Evolutionary conservation across 1,284 basidiomycete species (phyloP), one percentile per base, ranked within the genome.

Genomic region (Trichosporon coremiiforme): DNA sequence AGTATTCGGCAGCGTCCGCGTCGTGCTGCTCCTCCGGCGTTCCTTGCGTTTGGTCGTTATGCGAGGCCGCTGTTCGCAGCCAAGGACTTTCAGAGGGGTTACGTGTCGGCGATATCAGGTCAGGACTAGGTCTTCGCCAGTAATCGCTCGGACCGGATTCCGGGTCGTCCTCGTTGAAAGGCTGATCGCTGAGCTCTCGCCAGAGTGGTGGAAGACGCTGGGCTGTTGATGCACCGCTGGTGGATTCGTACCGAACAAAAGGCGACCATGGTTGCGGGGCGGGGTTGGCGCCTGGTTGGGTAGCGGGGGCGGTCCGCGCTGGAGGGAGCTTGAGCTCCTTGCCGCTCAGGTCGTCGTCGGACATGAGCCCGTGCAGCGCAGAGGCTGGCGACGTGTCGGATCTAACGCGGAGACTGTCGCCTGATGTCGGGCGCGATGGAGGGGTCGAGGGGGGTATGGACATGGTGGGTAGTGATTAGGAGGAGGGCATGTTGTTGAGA

Each of bases 111-210:
- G 65, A 31, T 31, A 62, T 13, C 31, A 67, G 22, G 9, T 64
- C 70, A 1, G 70, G 70, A 4, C 60, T 68, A 8, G 68, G 68
- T 25, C 70, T 66, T 2, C 66, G 68, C 74, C 72, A 73, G 64
- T 75, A 75, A 50, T 75, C 74, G 65, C 74, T 75, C 12, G 74
- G 73, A 2, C 71, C 71, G 9, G 70, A 67, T 53, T 70, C 68
- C 17, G 63, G 50, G n/a, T 69, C 63, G 9, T 69, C 68, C 8
- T 68, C 67, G 36, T 64, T 45, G 35, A 57, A 68, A 4, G 45
- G 66, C 15, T 62, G 62, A 62, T 60, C 64, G 64, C 68, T 71
- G 31, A 64, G 63, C 45, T 72, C 64, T 20, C 71, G 60, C 71
- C 71, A 72, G 33, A 66, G 63, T 0, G 71, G 69, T 1, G 71